Conservation (phyloP, 371 early-diverging fungal genomes). For the Saksenaea oblongispora region DNA sequence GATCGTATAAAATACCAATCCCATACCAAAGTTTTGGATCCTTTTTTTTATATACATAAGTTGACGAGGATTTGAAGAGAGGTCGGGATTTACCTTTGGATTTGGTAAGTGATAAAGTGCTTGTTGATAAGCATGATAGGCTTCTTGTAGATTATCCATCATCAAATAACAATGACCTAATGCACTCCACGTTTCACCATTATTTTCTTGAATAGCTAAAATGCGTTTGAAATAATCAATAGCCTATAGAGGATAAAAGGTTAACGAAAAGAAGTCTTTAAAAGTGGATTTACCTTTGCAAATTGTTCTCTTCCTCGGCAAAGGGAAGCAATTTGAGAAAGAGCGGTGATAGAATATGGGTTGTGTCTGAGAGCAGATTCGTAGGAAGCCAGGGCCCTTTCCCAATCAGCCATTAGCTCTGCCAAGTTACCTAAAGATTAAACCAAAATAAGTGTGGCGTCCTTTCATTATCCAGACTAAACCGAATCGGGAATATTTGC, state of each 20-base stretch:
- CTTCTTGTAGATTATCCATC: slow-evolving; percentile 92
- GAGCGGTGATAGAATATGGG: slow-evolving; percentile 78
- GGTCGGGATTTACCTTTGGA: slow-evolving; percentile 76
- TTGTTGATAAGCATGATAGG: slow-evolving; percentile 92
- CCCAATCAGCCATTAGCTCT: slow-evolving; percentile 73
- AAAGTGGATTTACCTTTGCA: slow-evolving; percentile 53
- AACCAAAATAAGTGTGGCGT: slow-evolving; percentile 29
- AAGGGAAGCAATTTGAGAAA: slow-evolving; percentile 70
- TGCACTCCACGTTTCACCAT: slow-evolving; percentile 93
- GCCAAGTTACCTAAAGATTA: slow-evolving; percentile 57
- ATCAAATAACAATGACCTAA: slow-evolving; percentile 92
- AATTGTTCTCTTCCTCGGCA: slow-evolving; percentile 69
- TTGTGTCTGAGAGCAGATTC: slow-evolving; percentile 88
- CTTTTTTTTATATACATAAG: too few relatives aligned
- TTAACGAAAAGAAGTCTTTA: too few relatives aligned
- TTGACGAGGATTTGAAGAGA: too few relatives aligned
- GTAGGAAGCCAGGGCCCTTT: slow-evolving; percentile 80
- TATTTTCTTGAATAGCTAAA: slow-evolving; percentile 73
- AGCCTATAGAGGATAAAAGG: slow-evolving; percentile 50
- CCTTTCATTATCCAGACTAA: slow-evolving; percentile 16
- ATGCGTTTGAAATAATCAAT: slow-evolving; percentile 89
- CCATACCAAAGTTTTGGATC: slow-evolving; percentile 99
- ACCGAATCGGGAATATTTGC: slow-evolving; percentile 8
- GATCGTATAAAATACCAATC: slow-evolving; percentile 96
- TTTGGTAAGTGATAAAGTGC: slow-evolving; percentile 86